Evolutionary conservation across 2,329 filamentous ascomycete species (phyloP).

Genomic region (Stachybotrys elegans): DNA sequence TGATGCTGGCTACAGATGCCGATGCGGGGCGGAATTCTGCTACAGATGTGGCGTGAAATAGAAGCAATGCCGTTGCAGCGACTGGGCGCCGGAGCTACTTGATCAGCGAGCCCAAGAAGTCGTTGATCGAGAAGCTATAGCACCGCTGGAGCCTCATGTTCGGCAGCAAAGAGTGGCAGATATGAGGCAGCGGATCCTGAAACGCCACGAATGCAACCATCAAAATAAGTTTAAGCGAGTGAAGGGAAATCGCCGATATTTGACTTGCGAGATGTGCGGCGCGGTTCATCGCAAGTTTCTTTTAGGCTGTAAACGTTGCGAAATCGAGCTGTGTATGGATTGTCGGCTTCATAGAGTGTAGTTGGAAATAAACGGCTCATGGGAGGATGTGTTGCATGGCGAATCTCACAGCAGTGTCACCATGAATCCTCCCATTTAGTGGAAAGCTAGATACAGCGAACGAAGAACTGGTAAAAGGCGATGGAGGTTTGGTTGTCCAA

Average conservation of each 20-base stretch:
- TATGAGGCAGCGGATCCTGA: background rate
- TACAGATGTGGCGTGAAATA: conserved; percentile 8
- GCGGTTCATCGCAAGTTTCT: conserved; percentile 5
- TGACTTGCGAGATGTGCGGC: conserved; percentile 5
- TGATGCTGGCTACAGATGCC: conserved; percentile 1
- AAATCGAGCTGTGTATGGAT: too few relatives aligned
- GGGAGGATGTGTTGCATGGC: too few relatives aligned
- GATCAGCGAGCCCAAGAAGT: conserved; percentile 7
- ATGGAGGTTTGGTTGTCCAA: too few relatives aligned
- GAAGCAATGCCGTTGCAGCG: conserved; percentile 7
- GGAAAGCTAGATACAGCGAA: too few relatives aligned
- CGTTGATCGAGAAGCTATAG: conserved; percentile 6
- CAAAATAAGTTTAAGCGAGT: background rate
- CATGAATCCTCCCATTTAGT: too few relatives aligned
- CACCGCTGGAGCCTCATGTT: conserved; percentile 4
- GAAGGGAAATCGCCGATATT: background rate
- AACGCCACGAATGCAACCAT: background rate
- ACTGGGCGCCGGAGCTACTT: conserved; percentile 7
- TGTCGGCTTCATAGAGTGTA: too few relatives aligned
- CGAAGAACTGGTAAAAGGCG: too few relatives aligned
- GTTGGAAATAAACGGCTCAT: too few relatives aligned
- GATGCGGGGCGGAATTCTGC: conserved; percentile 7
- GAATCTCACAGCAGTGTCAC: too few relatives aligned
- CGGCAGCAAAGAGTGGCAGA: background rate
- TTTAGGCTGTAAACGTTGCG: conserved; percentile 7